Base-by-base conservation (phyloP, 2,329 filamentous ascomycete genomes). In the Venturia pyrina region DNA sequence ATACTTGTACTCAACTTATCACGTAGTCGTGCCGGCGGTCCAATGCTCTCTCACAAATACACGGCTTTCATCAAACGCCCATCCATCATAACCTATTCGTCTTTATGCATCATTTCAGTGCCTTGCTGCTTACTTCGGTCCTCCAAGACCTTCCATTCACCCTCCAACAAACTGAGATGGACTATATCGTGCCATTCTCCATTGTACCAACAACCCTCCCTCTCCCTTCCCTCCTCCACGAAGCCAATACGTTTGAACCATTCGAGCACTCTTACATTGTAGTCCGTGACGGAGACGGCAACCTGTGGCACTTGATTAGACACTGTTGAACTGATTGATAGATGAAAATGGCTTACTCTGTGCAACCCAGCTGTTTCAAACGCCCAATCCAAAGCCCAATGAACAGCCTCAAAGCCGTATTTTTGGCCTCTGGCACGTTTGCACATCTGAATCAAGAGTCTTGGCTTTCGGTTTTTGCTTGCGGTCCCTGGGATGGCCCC, bases 301-400 rank as follows among this genome's bases (percentile, higher is more conserved):
- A 48, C 46, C 46, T 48, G 46, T 7, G n/a, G 2, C 46, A 48
- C 10, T 19, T 48, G 46, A 48, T 48, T 8, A 21, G 46, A 6
- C 13, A 48, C 5, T 5, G 5, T n/a, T 48, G 19, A n/a, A 48
- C 10, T 5, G 11, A 44, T 7, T 44, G 11, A 15, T n/a, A 44
- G 41, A n/a, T 21, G 19, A 48, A 10, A 48, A 48, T 6, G 5
- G 19, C 61, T 8, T n/a, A 63, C 40, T 7, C 61, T 28, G 40
- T 63, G 61, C 40, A 63, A 13, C 19, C 61, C 61, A 41, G 32
- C 61, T 11, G 15, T 63, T 32, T 46, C 5, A 17, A 63, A 63
- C 2, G 37, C 61, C 61, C 61, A 63, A 28, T 63, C n/a, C 61
- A 63, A 63, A 15, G 43, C 34, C 61, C 61, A 63, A 19, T 63